Evolutionary conservation across 495 filamentous ascomycete species (phyloP).

Genomic region (Aspergillus olivimuriae): DNA sequence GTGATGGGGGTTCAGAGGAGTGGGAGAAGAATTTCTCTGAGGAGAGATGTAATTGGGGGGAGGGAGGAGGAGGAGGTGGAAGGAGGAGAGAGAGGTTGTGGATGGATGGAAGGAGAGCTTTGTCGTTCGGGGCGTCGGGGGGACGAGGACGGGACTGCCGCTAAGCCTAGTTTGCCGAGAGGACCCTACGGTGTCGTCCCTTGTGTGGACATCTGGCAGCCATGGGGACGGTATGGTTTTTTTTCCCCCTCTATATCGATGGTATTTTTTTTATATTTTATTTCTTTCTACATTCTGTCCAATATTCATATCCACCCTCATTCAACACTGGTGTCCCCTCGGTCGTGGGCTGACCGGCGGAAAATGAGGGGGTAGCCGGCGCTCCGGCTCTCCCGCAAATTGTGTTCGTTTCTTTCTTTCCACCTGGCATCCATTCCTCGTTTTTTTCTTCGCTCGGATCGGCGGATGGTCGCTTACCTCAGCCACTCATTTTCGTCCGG

Average conservation of each 20-base stretch:
- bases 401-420: conserved; percentile 15
- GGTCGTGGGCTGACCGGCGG: not conserved
- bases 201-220: conserved; percentile 29
- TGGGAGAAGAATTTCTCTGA: conserved; percentile 43
- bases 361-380: not conserved
- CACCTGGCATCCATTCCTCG: conserved; percentile 32
- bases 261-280: too few species aligned
- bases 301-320: too few species aligned
- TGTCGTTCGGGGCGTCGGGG: conserved; percentile 44
- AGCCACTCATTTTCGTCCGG: conserved; percentile 34
- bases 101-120: conserved; percentile 51
- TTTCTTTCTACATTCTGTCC: too few species aligned
- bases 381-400: conserved; percentile 5
- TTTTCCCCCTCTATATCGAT: too few species aligned
- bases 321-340: too few species aligned
- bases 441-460: conserved; percentile 37
- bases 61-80: conserved; percentile 36
- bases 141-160: conserved; percentile 34
- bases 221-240: too few species aligned
- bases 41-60: conserved; percentile 45
- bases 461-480: conserved; percentile 30
- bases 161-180: conserved; percentile 41
- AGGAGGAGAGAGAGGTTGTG: conserved; percentile 19
- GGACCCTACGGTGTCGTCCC: conserved; percentile 44
- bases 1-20: conserved; percentile 49